These are phyloP conservation scores for Simplicillium sp. DNA, from an alignment of 2,329 filamentous ascomycete species.

Conservation along the genomic window DNA sequence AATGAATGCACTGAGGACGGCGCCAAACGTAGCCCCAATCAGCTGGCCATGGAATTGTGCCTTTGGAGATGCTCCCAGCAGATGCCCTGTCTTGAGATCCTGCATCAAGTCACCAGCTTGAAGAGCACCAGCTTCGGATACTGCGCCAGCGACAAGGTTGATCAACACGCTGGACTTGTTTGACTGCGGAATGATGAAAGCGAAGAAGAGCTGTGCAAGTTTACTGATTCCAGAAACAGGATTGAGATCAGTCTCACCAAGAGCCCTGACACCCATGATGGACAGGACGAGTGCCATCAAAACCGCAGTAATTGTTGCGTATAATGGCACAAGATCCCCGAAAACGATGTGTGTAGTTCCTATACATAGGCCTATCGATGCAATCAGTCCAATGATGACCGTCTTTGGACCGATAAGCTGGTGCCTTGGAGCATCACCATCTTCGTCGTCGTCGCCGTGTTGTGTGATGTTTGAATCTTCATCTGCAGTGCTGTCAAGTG, in stretches of 20 bases:
- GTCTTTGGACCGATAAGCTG: conserved; percentile 68
- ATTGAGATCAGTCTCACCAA: conserved; percentile 84
- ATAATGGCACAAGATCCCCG: conserved; percentile 68
- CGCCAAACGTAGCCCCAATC: conserved; percentile 78
- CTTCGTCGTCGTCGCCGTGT: conserved; percentile 20
- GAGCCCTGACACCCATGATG: conserved; percentile 61
- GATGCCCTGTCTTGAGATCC: conserved; percentile 90
- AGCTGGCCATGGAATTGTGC: conserved; percentile 97
- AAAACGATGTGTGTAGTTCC: conserved; percentile 76
- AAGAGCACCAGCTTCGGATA: conserved; percentile 78
- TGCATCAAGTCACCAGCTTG: conserved; percentile 97
- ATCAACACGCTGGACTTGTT: conserved; percentile 85
- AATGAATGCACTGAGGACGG: conserved; percentile 74
- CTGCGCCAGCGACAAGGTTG: conserved; percentile 86
- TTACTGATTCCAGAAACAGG: conserved; percentile 96
- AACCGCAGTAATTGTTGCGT: conserved; percentile 68
- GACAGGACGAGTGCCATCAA: conserved; percentile 72
- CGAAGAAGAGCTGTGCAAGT: conserved; percentile 91
- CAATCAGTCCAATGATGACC: conserved; percentile 64
- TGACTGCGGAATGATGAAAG: conserved; percentile 71
- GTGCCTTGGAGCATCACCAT: conserved; percentile 71
- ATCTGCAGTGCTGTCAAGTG: too few species aligned
- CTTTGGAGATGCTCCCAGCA: conserved; percentile 83
- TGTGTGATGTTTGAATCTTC: conserved; percentile 12
- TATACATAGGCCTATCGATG: conserved; percentile 74